Evolutionary conservation across 441 rosid species (phyloP), one percentile per base, ranked within the genome.

Genomic region (Euphorbia schlechtendalii): DNA sequence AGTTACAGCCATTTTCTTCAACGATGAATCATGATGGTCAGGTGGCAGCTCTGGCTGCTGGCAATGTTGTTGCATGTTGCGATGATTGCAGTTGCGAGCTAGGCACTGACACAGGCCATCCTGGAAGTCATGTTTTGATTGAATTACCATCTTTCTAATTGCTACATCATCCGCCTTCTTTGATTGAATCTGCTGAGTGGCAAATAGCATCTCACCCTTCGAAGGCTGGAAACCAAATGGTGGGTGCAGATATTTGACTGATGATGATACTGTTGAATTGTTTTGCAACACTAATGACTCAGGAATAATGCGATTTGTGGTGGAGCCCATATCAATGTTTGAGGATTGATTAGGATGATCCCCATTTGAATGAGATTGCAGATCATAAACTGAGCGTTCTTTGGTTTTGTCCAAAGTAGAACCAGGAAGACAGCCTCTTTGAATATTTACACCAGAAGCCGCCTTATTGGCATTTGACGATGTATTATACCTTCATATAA

Each of bases 241-340:
- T 48, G 72, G 75, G 46, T 79, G 68, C 58, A 70, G 66, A 59
- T 65, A 71, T 69, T 77, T 78, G 58, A 76, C 59, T 8, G 71
- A 55, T 15, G 83, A 82, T 57, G 75, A 64, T 51, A 57, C 72
- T 57, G 64, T 81, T 68, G 82, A 74, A 62, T 78, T 73, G 51
- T 79, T 75, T 61, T 69, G 81, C 69, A 69, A 59, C 61, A 61
- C 56, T 49, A 46, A 67, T 43, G 76, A 69, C 69, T 72, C 70
- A 7, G 55, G 56, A 53, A 66, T 65, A 67, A 61, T 73, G 69
- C 75, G 67, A 67, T 81, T 81, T 56, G 80, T 78, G 14, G 82
- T 72, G 52, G 82, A 82, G 57, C 73, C 84, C 75, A 73, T 75
- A 63, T 82, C 88, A 61, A 80, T 67, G 69, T 81, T 82, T 61